Evolutionary conservation across 2,329 filamentous ascomycete species (phyloP).

Genomic region (Hawksworthiomyces lignivorus): DNA sequence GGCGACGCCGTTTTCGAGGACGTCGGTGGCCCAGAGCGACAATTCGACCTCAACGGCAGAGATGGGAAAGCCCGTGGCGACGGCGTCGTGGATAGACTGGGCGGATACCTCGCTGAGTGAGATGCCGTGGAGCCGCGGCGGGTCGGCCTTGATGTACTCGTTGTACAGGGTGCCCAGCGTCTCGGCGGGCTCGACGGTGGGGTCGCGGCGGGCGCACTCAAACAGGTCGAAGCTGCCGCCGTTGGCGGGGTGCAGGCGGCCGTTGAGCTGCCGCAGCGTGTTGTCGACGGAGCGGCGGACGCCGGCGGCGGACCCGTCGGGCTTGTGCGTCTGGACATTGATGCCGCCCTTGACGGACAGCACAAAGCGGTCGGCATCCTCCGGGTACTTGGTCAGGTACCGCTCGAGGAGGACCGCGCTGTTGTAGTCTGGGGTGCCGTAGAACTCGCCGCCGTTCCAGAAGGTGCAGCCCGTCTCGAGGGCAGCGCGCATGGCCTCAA

Average conservation of each 20-base stretch:
- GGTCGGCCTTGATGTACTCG: slow-evolving; percentile 36
- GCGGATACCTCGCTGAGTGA: slow-evolving; percentile 43
- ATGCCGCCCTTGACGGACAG: slow-evolving; percentile 54
- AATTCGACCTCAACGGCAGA: slow-evolving; percentile 45
- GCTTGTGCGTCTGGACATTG: slow-evolving; percentile 18
- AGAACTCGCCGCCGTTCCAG: slow-evolving; percentile 61
- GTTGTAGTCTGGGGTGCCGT: slow-evolving; percentile 52
- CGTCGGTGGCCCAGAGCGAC: slow-evolving; percentile 39
- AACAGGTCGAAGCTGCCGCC: slow-evolving; percentile 45
- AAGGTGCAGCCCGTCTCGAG: slow-evolving; percentile 34
- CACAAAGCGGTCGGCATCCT: slow-evolving; percentile 53
- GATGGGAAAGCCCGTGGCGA: slow-evolving; percentile 36
- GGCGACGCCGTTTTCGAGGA: slow-evolving; percentile 24
- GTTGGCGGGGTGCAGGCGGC: slow-evolving; percentile 41
- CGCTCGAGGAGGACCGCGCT: slow-evolving; percentile 48
- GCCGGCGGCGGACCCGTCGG: slow-evolving; percentile 46
- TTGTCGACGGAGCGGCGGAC: slow-evolving; percentile 52
- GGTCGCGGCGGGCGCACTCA: slow-evolving; percentile 48
- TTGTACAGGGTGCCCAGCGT: slow-evolving; percentile 36
- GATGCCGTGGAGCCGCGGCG: slow-evolving; percentile 19
- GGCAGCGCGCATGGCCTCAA: slow-evolving; percentile 48
- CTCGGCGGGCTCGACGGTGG: slow-evolving; percentile 34
- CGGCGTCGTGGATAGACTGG: slow-evolving; percentile 40
- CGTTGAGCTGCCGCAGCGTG: slow-evolving; percentile 40
- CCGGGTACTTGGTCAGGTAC: slow-evolving; percentile 57